These are phyloP conservation scores for Cordyceps militaris DNA, from an alignment of 2,329 filamentous ascomycete genomes.

Conservation along the genomic window DNA sequence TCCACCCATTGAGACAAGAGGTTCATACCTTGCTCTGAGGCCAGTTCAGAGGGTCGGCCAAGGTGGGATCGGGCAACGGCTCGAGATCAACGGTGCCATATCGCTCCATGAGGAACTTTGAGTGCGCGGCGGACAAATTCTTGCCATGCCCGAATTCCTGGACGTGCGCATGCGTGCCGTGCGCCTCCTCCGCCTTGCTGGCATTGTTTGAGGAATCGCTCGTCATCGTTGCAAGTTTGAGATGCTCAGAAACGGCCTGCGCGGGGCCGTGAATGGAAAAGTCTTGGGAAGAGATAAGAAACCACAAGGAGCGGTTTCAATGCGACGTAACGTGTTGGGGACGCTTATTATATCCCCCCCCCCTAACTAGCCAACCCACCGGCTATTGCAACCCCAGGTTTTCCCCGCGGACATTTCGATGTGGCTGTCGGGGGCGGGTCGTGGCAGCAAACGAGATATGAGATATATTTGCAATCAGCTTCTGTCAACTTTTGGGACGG, in stretches of 20 bases:
- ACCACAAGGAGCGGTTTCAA: neutral
- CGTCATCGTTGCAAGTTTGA: neutral
- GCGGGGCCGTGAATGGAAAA: neutral
- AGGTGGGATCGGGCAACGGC: conserved; percentile 5
- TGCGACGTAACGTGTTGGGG: neutral
- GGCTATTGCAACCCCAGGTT: neutral
- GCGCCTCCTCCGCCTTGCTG: neutral
- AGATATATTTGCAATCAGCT: neutral
- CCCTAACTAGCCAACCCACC: neutral
- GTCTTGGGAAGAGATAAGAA: neutral
- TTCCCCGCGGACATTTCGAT: neutral
- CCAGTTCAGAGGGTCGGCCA: conserved; percentile 5
- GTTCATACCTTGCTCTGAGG: neutral
- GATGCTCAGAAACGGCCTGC: neutral
- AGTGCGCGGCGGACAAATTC: neutral
- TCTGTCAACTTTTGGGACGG: neutral
- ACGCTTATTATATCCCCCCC: neutral
- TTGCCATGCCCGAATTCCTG: neutral
- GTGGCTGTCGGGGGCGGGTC: conserved; percentile 1
- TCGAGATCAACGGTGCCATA: neutral
- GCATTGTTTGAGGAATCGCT: neutral
- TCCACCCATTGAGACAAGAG: no score
- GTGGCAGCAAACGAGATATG: neutral
- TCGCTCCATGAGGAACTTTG: neutral
- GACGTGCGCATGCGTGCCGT: neutral